Percentiles rank a stretch among this genome's conserved stretches.
Conservation (phyloP, 768 basidiomycete genomes). For the Phylloporus sp. region DNA sequence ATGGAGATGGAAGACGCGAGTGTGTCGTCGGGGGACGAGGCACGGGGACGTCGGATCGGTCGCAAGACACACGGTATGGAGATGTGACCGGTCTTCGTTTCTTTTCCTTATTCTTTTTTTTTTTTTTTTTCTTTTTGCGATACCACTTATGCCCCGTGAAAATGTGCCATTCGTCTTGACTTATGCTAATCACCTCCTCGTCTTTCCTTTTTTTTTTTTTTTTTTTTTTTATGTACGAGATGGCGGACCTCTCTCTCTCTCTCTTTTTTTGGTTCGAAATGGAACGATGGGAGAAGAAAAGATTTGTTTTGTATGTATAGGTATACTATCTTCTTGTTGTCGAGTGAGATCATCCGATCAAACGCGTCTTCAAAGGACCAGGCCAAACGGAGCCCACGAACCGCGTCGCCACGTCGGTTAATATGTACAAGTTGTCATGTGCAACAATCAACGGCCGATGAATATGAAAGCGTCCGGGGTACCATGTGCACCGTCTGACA, state of each 20-base stretch:
- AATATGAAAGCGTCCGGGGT: too few relatives aligned
- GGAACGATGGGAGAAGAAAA: not conserved
- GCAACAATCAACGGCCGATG: too few relatives aligned
- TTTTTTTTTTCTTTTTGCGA: not conserved
- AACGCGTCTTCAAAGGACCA: too few relatives aligned
- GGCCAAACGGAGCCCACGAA: too few relatives aligned
- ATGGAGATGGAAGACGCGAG: conserved; percentile 19
- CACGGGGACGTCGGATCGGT: conserved; percentile 18
- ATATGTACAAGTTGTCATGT: too few relatives aligned
- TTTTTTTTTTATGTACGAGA: not conserved
- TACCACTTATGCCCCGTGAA: not conserved
- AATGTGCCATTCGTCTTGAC: not conserved
- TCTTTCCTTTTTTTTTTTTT: not conserved
- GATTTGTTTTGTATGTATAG: not conserved
- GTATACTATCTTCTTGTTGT: not conserved
- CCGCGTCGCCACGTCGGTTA: too few relatives aligned
- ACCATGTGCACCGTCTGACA: too few relatives aligned
- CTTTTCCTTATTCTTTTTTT: not conserved
- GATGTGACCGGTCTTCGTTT: too few relatives aligned
- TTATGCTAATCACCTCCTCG: not conserved
- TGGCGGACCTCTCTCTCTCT: not conserved
- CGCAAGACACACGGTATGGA: conserved; percentile 19
- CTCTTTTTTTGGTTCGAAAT: too few relatives aligned
- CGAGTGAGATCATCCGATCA: too few relatives aligned
- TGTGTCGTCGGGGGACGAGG: not conserved